Percentiles rank a stretch among this genome's conserved stretches.
phyloP scores from a whole-genome alignment of 2,329 filamentous ascomycete genomes.

The Diaporthe batatas region DNA sequence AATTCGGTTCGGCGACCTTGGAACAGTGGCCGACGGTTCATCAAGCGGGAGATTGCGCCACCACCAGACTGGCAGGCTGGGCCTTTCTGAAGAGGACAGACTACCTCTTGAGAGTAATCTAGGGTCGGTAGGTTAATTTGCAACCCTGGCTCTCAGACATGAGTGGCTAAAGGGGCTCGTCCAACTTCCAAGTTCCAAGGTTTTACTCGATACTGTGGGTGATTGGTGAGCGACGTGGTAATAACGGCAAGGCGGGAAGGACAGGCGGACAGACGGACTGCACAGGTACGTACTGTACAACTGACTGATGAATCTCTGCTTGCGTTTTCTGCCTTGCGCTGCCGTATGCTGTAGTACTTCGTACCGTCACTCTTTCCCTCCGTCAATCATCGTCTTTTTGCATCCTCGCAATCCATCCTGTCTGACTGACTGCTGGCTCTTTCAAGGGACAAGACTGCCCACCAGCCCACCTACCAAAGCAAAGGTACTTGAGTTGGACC shows the following conservation, averaged over 20 bases:
- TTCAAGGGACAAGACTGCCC: slow-evolving; percentile 3
- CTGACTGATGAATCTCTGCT: not conserved
- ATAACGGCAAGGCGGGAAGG: no score
- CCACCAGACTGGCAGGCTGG: not conserved
- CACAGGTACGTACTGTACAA: not conserved
- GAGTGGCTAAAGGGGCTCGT: not conserved
- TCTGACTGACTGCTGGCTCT: not conserved
- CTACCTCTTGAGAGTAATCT: not conserved
- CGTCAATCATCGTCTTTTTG: not conserved
- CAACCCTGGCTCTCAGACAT: not conserved
- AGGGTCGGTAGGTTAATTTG: not conserved
- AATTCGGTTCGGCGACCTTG: not conserved
- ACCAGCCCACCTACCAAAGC: not conserved
- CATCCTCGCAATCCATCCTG: not conserved
- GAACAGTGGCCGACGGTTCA: not conserved
- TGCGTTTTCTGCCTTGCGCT: slow-evolving; percentile 4
- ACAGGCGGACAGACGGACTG: no score
- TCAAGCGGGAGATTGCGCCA: slow-evolving; percentile 11
- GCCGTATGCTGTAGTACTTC: not conserved
- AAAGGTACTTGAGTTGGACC: slow-evolving; percentile 15
- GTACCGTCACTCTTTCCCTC: not conserved
- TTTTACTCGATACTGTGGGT: not conserved
- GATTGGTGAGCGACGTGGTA: not conserved
- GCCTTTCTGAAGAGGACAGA: slow-evolving; percentile 14
- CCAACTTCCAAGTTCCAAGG: slow-evolving; percentile 15